Base-by-base conservation (phyloP, 352 stramenopile species). In the Peronospora farinosa region DNA sequence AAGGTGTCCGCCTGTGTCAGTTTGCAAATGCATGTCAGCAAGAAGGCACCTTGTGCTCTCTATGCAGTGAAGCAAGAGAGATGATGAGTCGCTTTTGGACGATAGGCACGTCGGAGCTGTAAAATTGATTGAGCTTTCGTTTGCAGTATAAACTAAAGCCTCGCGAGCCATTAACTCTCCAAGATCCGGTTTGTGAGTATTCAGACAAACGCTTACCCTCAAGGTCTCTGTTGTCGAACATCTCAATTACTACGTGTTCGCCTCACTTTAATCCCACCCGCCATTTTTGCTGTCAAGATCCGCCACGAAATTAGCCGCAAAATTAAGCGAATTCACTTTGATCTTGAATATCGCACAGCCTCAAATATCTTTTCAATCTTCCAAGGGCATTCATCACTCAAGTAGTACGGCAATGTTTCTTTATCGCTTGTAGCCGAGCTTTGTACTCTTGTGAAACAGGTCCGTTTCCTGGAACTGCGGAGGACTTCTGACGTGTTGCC, bases 261-360 rank as follows among this genome's bases (percentile, higher is more conserved):
- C 70, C 32, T 76, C 57, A 50, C 79, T 79, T 19, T 67, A 47
- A 56, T 86, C 69, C 74, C 74, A 86, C 10, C 76, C 50, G 2
- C 46, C 31, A 39, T 71, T 52, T 31, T 62, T 80, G 48, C 60
- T 69, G 42, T 73, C 47, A 39, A 86, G 46, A 17, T 72, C 81
- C 8, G 17, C 38, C 46, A 86, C 47, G 33, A 84, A 76, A 0
- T 70, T 59, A 17, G 53, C 45, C 28, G 67, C 57, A 0, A 67
- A 66, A 25, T 77, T 74, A 49, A 36, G 81, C 54, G 49, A 81
- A 78, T 21, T 21, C 35, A 65, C 56, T 51, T 83, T 69, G 31
- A 72, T 63, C 55, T 79, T 79, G 52, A 81, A 80, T 46, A 83
- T 48, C 13, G 69, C 49, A 41, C 66, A 69, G 6, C 53, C 55